Base-by-base conservation (phyloP, 1,284 basidiomycete genomes). In the Meira nashicola region DNA sequence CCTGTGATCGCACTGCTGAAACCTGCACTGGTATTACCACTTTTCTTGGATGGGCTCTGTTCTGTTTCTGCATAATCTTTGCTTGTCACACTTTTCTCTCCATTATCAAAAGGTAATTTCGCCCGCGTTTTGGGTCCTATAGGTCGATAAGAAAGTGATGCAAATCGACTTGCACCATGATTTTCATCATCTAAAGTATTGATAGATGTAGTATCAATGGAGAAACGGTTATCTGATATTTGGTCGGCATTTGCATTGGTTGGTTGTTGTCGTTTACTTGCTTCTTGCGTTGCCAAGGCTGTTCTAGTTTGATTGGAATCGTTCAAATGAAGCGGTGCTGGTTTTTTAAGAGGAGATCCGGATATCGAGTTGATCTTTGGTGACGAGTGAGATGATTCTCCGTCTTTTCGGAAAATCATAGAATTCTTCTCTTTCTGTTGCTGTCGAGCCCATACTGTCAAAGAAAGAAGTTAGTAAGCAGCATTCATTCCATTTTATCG, bases 131-230 rank as follows among this genome's bases (percentile, higher is more conserved):
- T 71, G 44, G n/a, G 41, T 3, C n/a, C 15, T 43, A 21, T 17
- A 48, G 2, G 12, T 15, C 21, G 72, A 25, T 73, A 57, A 0
- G 72, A 69, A 48, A 74, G 73, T 2, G 69, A 66, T 71, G 70
- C 71, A 47, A 64, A 64, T 28, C 63, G 59, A 15, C 40, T 53
- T 8, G 60, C 49, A 5, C 70, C 72, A 19, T 5, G 19, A 10
- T 25, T 21, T 1, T 41, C 52, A 19, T 48, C 8, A 14, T 5
- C 23, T 25, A 38, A 28, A 21, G 55, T 37, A 1, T 37, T 17
- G 19, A 19, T 39, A 17, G 17, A 23, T 12, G 25, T 61, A 59
- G 38, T 62, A 33, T 33, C 28, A 33, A 33, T 33, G 60, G 43
- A 59, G 52, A 12, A n/a, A 8, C 39, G 54, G 10, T 28, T 33